phyloP scores from a whole-genome alignment of 1,139 yeast species.

The Taphrina flavorubra region DNA sequence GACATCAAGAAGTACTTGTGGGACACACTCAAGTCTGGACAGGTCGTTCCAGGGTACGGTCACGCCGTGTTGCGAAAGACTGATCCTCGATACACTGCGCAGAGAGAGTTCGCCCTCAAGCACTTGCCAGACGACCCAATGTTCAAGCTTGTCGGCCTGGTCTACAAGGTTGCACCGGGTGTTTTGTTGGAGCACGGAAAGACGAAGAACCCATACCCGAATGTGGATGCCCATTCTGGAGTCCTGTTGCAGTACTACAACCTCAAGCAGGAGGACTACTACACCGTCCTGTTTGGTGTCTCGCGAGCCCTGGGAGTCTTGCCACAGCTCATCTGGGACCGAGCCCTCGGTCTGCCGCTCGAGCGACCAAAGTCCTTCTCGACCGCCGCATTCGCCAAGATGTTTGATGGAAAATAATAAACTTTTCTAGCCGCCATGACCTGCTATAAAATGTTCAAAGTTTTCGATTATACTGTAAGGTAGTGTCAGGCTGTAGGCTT shows the following conservation, averaged over 20 bases:
- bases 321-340: conserved; percentile 66
- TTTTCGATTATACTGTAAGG: neutral
- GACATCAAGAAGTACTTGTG: conserved; percentile 85
- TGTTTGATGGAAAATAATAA: conserved; percentile 43
- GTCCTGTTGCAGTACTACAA: conserved; percentile 97
- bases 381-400: conserved; percentile 57
- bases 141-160: conserved; percentile 85
- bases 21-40: conserved; percentile 87
- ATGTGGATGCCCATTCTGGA: conserved; percentile 97
- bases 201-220: conserved; percentile 99
- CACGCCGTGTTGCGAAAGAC: conserved; percentile 96
- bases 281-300: conserved; percentile 97
- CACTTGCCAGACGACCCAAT: conserved; percentile 58
- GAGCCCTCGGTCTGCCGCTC: conserved; percentile 65
- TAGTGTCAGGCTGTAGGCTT: neutral
- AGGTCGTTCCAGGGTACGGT: conserved; percentile 98
- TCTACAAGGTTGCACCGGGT: conserved; percentile 93
- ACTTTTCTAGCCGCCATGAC: too few species aligned
- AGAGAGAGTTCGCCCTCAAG: conserved; percentile 93
- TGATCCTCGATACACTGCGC: conserved; percentile 97
- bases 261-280: conserved; percentile 90
- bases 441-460: too few species aligned
- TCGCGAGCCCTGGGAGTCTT: conserved; percentile 86
- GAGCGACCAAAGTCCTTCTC: conserved; percentile 66
- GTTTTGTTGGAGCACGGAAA: conserved; percentile 96